These are phyloP conservation scores for peach (Prunus persica) DNA, from an alignment of 306 rosid species.

Conservation along the genomic window DNA sequence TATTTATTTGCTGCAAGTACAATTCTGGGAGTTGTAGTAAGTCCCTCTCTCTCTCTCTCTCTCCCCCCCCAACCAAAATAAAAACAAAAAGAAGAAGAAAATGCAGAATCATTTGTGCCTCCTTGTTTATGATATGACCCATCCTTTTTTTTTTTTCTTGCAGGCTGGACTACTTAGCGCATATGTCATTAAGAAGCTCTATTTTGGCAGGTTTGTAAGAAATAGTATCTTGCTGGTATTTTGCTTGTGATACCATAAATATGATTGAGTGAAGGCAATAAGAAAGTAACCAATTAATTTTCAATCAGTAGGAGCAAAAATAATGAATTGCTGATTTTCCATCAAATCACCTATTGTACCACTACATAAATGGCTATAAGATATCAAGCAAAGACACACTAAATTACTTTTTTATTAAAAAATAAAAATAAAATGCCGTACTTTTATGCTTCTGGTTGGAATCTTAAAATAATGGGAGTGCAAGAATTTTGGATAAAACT, in stretches of 20 bases:
- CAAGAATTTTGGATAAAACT: too few relatives aligned
- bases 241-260: background rate
- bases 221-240: slow-evolving; percentile 14
- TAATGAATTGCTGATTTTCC: background rate
- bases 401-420: too few relatives aligned
- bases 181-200: slow-evolving; percentile 68
- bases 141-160: slow-evolving; percentile 5
- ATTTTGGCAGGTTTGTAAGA: slow-evolving; percentile 77
- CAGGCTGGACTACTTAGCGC: slow-evolving; percentile 93
- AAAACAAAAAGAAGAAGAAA: background rate
- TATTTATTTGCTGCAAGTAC: slow-evolving; percentile 77
- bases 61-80: background rate
- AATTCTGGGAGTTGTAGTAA: slow-evolving; percentile 63
- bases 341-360: too few relatives aligned
- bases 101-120: background rate
- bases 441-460: too few relatives aligned
- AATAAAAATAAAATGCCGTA: too few relatives aligned
- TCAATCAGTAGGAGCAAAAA: background rate
- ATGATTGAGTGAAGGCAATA: too few relatives aligned
- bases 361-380: too few relatives aligned
- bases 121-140: background rate
- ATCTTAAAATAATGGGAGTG: too few relatives aligned
- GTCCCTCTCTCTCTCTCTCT: slow-evolving; percentile 28
- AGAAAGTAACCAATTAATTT: background rate
- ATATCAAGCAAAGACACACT: too few relatives aligned